phyloP scores from a whole-genome alignment of 2,329 filamentous ascomycete genomes.

The Curvularia lunata region DNA sequence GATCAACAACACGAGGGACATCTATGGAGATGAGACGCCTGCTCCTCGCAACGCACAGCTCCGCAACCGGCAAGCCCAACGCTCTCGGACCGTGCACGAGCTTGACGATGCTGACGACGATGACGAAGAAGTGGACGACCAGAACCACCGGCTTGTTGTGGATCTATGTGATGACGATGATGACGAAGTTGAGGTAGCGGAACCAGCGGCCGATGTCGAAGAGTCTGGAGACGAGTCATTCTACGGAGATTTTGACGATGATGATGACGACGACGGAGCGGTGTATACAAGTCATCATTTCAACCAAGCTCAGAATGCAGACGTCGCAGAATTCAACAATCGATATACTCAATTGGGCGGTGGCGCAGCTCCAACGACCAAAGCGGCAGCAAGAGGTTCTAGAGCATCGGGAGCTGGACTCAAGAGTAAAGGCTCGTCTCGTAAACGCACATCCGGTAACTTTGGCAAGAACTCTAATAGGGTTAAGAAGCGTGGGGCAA shows the following conservation, averaged over 20 bases:
- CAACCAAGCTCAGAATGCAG: constrained; percentile 27
- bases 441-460: constrained; percentile 28
- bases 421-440: constrained; percentile 25
- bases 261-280: constrained; percentile 25
- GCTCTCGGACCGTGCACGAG: constrained; percentile 28
- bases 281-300: constrained; percentile 42
- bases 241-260: constrained; percentile 31
- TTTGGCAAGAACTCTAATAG: constrained; percentile 25
- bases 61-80: constrained; percentile 23
- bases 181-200: constrained; percentile 41
- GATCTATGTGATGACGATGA: constrained; percentile 51
- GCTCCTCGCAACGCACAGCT: constrained; percentile 19
- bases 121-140: constrained; percentile 53
- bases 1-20: constrained; percentile 51
- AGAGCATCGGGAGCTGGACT: constrained; percentile 21
- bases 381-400: constrained; percentile 22
- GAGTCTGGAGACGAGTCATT: constrained; percentile 31
- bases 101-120: constrained; percentile 50
- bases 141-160: constrained; percentile 58
- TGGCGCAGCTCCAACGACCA: constrained; percentile 19
- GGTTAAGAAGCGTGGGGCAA: constrained; percentile 29
- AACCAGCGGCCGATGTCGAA: constrained; percentile 8
- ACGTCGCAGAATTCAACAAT: constrained; percentile 41
- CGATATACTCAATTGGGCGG: constrained; percentile 31
- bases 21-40: constrained; percentile 30